Evolutionary conservation across 2,329 filamentous ascomycete genomes (phyloP).

Genomic region (Grosmannia clavigera): DNA sequence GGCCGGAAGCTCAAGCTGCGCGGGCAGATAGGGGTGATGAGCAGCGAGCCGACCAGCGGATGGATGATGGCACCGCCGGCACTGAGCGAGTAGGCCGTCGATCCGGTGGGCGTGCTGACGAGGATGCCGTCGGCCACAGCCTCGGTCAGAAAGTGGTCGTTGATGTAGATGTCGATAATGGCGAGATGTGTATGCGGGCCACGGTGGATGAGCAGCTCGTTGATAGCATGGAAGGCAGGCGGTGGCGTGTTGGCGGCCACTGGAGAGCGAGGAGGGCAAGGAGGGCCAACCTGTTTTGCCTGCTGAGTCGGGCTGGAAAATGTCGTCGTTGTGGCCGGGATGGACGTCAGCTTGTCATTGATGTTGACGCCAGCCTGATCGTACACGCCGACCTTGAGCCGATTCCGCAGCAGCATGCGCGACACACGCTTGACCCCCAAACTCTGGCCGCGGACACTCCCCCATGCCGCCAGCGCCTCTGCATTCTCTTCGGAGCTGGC

Average conservation of each 20-base stretch:
- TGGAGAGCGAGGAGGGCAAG: background rate
- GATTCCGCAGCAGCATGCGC: constrained; percentile 74
- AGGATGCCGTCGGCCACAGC: constrained; percentile 93
- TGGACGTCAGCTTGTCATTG: constrained; percentile 33
- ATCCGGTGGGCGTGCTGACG: constrained; percentile 85
- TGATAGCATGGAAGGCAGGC: constrained; percentile 59
- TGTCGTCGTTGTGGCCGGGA: constrained; percentile 25
- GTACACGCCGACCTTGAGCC: constrained; percentile 77
- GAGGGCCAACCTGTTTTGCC: background rate
- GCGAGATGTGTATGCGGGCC: constrained; percentile 83
- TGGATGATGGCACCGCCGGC: constrained; percentile 90
- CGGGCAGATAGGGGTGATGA: constrained; percentile 89
- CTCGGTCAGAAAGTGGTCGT: constrained; percentile 80
- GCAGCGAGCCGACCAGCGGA: constrained; percentile 74
- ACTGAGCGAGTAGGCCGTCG: constrained; percentile 89
- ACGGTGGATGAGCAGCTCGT: constrained; percentile 88
- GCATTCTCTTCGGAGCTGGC: constrained; percentile 1
- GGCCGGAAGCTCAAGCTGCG: constrained; percentile 86
- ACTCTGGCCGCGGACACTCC: constrained; percentile 62
- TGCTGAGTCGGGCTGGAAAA: background rate
- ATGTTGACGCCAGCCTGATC: constrained; percentile 52
- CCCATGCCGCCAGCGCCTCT: constrained; percentile 44
- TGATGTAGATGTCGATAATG: constrained; percentile 83
- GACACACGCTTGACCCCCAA: constrained; percentile 64
- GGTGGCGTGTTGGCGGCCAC: background rate